phyloP scores from a whole-genome alignment of 2,329 filamentous ascomycete genomes.

The Nemania bipapillata region DNA sequence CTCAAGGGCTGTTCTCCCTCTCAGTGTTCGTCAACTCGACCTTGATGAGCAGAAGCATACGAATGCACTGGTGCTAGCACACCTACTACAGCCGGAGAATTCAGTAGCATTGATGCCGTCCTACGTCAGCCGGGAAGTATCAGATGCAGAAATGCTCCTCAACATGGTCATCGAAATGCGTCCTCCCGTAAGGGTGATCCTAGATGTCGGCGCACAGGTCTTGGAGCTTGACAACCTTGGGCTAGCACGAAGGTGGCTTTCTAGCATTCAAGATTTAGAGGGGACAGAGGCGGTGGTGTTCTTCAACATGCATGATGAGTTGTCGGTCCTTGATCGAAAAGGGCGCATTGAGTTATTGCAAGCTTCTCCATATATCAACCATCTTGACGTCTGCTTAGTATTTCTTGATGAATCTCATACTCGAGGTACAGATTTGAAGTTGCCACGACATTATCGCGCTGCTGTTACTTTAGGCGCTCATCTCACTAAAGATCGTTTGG shows the following conservation, averaged over 20 bases:
- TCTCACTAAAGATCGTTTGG: slow-evolving; percentile 74
- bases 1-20: slow-evolving; percentile 66
- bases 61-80: slow-evolving; percentile 71
- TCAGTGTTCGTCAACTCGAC: slow-evolving; percentile 67
- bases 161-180: slow-evolving; percentile 54
- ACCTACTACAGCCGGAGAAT: slow-evolving; percentile 68
- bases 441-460: slow-evolving; percentile 69
- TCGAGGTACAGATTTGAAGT: slow-evolving; percentile 72
- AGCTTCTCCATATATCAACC: slow-evolving; percentile 66
- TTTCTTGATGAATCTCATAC: slow-evolving; percentile 79
- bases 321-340: slow-evolving; percentile 63
- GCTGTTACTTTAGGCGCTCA: slow-evolving; percentile 73
- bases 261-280: slow-evolving; percentile 27
- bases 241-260: slow-evolving; percentile 67
- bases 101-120: slow-evolving; percentile 49
- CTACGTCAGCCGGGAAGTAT: slow-evolving; percentile 14
- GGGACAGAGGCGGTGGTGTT: slow-evolving; percentile 64
- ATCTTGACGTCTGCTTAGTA: slow-evolving; percentile 69
- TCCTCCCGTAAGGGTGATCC: slow-evolving; percentile 65
- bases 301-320: slow-evolving; percentile 66
- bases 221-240: slow-evolving; percentile 69
- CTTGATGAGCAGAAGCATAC: slow-evolving; percentile 68
- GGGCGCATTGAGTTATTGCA: slow-evolving; percentile 62
- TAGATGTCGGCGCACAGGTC: slow-evolving; percentile 78
- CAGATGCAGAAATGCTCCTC: slow-evolving; percentile 59